These are phyloP conservation scores for Leptomonas seymouri DNA, from an alignment of 208 protist species.

Conservation along the genomic window DNA sequence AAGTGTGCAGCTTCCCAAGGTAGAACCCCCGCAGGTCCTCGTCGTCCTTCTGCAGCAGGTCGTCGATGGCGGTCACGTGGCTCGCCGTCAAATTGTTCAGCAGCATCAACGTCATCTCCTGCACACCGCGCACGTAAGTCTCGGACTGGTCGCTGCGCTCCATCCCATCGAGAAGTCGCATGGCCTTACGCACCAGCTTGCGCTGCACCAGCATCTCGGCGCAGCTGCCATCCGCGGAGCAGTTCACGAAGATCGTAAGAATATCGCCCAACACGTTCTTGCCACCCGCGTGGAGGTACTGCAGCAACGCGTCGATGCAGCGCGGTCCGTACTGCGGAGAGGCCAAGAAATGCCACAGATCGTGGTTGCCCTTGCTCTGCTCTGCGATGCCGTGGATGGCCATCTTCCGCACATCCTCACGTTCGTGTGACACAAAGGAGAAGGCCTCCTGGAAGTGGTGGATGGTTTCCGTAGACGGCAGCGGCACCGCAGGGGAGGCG, in stretches of 20 bases:
- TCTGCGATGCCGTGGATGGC: constrained; percentile 71
- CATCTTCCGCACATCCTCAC: constrained; percentile 88
- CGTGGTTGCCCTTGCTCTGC: constrained; percentile 79
- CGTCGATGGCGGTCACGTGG: constrained; percentile 74
- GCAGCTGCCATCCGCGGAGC: constrained; percentile 66
- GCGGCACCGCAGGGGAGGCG: neutral
- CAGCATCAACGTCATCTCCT: constrained; percentile 87
- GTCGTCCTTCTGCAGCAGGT: constrained; percentile 77
- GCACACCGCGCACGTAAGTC: constrained; percentile 42
- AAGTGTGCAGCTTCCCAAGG: constrained; percentile 67
- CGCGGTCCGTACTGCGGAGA: constrained; percentile 42
- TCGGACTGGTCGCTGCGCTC: constrained; percentile 41
- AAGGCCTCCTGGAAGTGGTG: constrained; percentile 69
- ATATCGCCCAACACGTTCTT: constrained; percentile 66
- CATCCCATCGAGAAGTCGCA: constrained; percentile 80
- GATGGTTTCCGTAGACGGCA: constrained; percentile 26
- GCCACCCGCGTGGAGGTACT: constrained; percentile 59
- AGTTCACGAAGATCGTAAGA: constrained; percentile 85
- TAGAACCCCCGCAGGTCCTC: constrained; percentile 87
- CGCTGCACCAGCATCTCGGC: constrained; percentile 71
- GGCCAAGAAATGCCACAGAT: constrained; percentile 55
- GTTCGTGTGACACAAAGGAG: constrained; percentile 59
- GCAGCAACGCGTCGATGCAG: constrained; percentile 59
- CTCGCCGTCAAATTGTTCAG: constrained; percentile 84
- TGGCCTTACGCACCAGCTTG: constrained; percentile 70